Evolutionary conservation across 1,284 basidiomycete genomes (phyloP).

Genomic region (Gomphus bonarii): DNA sequence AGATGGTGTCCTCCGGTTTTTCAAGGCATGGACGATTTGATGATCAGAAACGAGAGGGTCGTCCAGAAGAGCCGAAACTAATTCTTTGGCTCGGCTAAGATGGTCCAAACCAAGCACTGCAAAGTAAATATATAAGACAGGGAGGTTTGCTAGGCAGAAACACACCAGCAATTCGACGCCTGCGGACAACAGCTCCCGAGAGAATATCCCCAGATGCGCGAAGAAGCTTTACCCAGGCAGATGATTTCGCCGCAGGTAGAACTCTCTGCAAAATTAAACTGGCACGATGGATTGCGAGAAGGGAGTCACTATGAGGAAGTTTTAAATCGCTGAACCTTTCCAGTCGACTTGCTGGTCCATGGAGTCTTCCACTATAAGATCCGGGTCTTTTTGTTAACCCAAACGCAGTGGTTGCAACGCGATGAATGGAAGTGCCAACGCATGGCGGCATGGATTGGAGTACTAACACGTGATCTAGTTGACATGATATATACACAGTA

Average conservation of each 20-base stretch:
- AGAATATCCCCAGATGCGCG: slow-evolving; percentile 26
- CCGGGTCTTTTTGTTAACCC: neutral
- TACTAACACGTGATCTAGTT: neutral
- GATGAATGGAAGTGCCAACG: neutral
- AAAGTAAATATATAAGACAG: slow-evolving; percentile 4
- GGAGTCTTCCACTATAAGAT: neutral
- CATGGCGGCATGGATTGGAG: slow-evolving; percentile 1
- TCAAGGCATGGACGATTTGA: slow-evolving; percentile 25
- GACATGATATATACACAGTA: neutral
- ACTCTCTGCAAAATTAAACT: neutral
- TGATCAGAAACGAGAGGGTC: slow-evolving; percentile 50
- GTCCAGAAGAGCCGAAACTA: slow-evolving; percentile 59
- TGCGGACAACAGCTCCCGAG: slow-evolving; percentile 18
- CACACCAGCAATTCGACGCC: slow-evolving; percentile 39
- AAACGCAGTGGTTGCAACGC: neutral
- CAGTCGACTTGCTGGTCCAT: neutral
- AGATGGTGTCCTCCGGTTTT: slow-evolving; percentile 13
- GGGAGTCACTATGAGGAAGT: neutral
- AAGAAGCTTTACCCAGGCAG: slow-evolving; percentile 29
- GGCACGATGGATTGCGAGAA: neutral
- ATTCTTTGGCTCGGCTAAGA: slow-evolving; percentile 36
- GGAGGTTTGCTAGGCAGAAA: slow-evolving; percentile 8
- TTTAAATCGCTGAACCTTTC: neutral
- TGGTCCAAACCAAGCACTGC: slow-evolving; percentile 47
- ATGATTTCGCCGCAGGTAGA: neutral